phyloP scores from a whole-genome alignment of 768 basidiomycete genomes.

The Gloeopeniophorella convolvens region DNA sequence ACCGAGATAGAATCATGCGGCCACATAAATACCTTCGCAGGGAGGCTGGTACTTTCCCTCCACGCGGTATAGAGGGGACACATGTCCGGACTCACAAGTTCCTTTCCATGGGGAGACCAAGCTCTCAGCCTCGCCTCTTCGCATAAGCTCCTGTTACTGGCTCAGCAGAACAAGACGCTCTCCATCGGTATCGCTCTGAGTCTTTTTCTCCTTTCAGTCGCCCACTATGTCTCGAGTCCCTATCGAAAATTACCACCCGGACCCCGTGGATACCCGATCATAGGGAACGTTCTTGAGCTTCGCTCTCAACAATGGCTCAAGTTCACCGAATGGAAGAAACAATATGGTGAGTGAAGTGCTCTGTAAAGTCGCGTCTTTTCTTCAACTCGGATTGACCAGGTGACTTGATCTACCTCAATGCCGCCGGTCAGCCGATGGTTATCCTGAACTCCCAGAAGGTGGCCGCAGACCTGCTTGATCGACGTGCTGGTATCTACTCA shows the following conservation, averaged over 20 bases:
- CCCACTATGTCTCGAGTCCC: conserved; percentile 4
- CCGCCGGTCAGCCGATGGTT: conserved; percentile 1
- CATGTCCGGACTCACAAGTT: not conserved
- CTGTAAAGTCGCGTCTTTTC: too few species aligned
- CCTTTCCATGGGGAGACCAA: not conserved
- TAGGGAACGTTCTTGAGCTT: not conserved
- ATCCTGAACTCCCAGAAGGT: conserved; percentile 4
- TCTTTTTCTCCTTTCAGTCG: not conserved
- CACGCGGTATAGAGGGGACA: too few species aligned
- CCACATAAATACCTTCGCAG: too few species aligned
- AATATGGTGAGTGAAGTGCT: conserved; percentile 9
- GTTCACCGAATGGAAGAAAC: conserved; percentile 6
- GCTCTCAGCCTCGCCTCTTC: not conserved
- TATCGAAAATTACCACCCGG: conserved; percentile 3
- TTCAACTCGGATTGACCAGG: too few species aligned
- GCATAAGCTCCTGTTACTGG: too few species aligned
- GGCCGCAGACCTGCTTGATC: conserved; percentile 2
- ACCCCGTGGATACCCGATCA: conserved; percentile 9
- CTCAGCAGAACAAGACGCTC: too few species aligned
- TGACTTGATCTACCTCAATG: conserved; percentile 4
- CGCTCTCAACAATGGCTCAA: not conserved
- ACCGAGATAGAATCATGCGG: too few species aligned
- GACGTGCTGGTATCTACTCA: conserved; percentile 5
- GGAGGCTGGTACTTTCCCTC: too few species aligned
- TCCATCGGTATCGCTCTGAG: not conserved